Base-by-base conservation (phyloP, 2,329 filamentous ascomycete species). In the Catunica adiposa region DNA sequence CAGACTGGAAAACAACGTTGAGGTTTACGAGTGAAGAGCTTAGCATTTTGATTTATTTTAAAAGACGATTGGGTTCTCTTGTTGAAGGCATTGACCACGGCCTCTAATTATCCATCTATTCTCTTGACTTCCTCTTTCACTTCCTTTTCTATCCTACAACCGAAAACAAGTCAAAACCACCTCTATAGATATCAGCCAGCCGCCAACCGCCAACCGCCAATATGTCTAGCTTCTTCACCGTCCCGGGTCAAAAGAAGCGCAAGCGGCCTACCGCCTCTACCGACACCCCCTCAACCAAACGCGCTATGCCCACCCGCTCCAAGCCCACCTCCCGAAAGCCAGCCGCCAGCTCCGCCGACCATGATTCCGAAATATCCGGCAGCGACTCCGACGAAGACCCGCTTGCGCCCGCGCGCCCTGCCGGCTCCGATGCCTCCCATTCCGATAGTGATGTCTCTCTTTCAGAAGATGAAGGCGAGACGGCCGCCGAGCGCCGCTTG, bases 151-250 rank as follows among this genome's bases (percentile, higher is more conserved):
- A n/a, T n/a, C n/a, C n/a, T n/a, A n/a, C n/a, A n/a, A n/a, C n/a
- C n/a, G n/a, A n/a, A n/a, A n/a, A n/a, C n/a, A n/a, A n/a, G n/a
- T n/a, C n/a, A n/a, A n/a, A n/a, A n/a, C n/a, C n/a, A n/a, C 29
- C 29, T 34, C 11, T 34, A 34, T 5, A 22, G n/a, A 38, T 11
- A 38, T 11, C n/a, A 38, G 17, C 3, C n/a, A 25, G 40, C 22
- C 11, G 46, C 7, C 22, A 23, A 29, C 15, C 15, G 6, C 11
- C 5, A 51, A 17, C 29, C 14, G 46, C 15, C 20, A 23, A 61
- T 62, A 94, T 94, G 89, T 94, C 90, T 64, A 95, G 89, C 40
- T 98, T 97, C 71, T 98, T 98, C 71, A 95, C 89, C 53, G 74
- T 84, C 40, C 89, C 92, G 4, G 84, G 85, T 42, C 84, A 90